A percentile compares a stretch with the other conserved stretches of the same genome.
These are phyloP conservation scores for Ogataea allantospora DNA, from an alignment of 805 yeast genomes.

Conservation along the genomic window DNA sequence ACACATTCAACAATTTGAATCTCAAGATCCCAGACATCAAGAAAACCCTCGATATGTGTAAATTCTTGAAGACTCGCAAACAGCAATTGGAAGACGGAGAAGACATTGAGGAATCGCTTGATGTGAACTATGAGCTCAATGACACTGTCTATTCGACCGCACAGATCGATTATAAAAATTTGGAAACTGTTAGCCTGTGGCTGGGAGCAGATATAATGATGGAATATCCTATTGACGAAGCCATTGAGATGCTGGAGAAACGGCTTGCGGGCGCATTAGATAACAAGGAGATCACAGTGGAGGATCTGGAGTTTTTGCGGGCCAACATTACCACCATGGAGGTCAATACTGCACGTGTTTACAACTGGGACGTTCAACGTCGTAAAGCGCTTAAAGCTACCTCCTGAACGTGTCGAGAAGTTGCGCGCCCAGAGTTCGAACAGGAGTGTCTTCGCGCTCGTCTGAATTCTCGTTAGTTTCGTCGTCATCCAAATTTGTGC, in stretches of 20 bases:
- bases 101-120: conserved; percentile 42
- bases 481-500: conserved; percentile 17
- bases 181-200: conserved; percentile 76
- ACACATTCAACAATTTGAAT: conserved; percentile 50
- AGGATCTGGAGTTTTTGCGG: conserved; percentile 79
- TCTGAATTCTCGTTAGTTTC: conserved; percentile 32
- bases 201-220: conserved; percentile 98
- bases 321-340: conserved; percentile 97
- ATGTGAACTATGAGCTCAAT: conserved; percentile 85
- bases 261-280: conserved; percentile 63
- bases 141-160: conserved; percentile 92
- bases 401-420: conserved; percentile 57
- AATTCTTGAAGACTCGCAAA: conserved; percentile 51
- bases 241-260: conserved; percentile 61
- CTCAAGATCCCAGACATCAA: conserved; percentile 88
- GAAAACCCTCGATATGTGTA: conserved; percentile 75
- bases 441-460: conserved; percentile 56
- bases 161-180: conserved; percentile 54
- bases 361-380: conserved; percentile 85
- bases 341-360: conserved; percentile 91
- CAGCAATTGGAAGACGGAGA: conserved; percentile 33
- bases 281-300: conserved; percentile 62
- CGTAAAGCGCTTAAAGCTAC: conserved; percentile 45
- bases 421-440: conserved; percentile 58
- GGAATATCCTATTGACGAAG: conserved; percentile 90